Base-by-base conservation (phyloP, 2,329 filamentous ascomycete species). In the Nemania diffusa region DNA sequence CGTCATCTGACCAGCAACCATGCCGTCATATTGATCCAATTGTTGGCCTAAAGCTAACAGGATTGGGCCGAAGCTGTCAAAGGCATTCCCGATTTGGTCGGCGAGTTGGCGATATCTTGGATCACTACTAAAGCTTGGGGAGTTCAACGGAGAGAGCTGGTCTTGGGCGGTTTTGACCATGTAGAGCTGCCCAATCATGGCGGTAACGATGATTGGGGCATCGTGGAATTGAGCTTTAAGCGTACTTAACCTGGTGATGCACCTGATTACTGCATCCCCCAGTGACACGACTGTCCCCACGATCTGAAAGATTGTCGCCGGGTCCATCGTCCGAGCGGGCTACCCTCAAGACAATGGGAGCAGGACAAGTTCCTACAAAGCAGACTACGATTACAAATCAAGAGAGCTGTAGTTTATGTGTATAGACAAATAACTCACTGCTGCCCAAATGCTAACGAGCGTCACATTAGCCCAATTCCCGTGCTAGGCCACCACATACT, bases 41-140 rank as follows among this genome's bases (percentile, higher is more conserved):
- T 69, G 53, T 9, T 56, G 61, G 20, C 57, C 22, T 29, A 71
- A 29, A 15, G 57, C 63, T 20, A 57, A 17, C 11, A 71, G 48
- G 27, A 70, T 90, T 69, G 88, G 88, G 32, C 85, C 84, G 0
- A 81, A 84, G 11, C 81, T 85, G 0, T 84, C 65, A 15, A 72
- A 57, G 11, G 67, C 60, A 26, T 64, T 68, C 2, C 62, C 60
- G 29, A 72, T 60, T 32, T 71, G 69, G 5, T 17, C 27, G 8
- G 60, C 64, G 20, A 72, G 56, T 40, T 71, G 61, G 8, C 56
- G 51, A 50, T 71, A 71, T 64, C 71, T 67, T 5, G 67, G 63
- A 34, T 51, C 62, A 15, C 42, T 37, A 9, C 26, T 22, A 3
- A 57, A 57, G 11, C 48, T 62, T 13, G 57, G 44, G 3, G 34